These are phyloP conservation scores for Moesziomyces sp. DNA, from an alignment of 1,284 basidiomycete species.

Conservation along the genomic window DNA sequence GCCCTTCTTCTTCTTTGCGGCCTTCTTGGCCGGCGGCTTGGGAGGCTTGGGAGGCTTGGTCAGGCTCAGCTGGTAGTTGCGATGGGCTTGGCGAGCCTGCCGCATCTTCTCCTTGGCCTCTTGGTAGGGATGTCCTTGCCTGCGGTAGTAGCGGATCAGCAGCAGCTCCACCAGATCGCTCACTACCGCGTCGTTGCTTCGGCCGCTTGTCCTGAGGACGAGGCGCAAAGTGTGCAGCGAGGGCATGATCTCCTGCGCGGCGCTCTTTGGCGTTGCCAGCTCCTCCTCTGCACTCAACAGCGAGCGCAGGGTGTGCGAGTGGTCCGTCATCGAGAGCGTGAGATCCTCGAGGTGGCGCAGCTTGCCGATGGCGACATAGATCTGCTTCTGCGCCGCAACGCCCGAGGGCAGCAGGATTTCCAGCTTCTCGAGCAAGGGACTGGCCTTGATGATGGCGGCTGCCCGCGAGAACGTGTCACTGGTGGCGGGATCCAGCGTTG, in stretches of 20 bases:
- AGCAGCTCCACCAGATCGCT: no score
- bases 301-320: no score
- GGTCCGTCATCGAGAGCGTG: conserved; percentile 3
- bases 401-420: conserved; percentile 11
- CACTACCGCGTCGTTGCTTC: no score
- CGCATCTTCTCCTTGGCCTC: no score
- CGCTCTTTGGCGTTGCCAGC: background rate
- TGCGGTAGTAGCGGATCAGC: no score
- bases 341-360: conserved; percentile 18
- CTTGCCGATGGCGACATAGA: conserved; percentile 9
- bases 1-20: conserved; percentile 8
- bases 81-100: no score
- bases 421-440: conserved; percentile 20
- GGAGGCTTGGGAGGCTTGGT: no score
- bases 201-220: no score
- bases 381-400: conserved; percentile 1
- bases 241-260: background rate
- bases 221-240: no score
- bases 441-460: conserved; percentile 12
- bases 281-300: background rate
- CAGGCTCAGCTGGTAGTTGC: no score
- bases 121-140: no score
- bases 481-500: background rate
- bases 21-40: no score
- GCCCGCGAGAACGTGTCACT: conserved; percentile 1